Evolutionary conservation across 805 yeast genomes (phyloP).

Genomic region (Yarrowia alimentaria): DNA sequence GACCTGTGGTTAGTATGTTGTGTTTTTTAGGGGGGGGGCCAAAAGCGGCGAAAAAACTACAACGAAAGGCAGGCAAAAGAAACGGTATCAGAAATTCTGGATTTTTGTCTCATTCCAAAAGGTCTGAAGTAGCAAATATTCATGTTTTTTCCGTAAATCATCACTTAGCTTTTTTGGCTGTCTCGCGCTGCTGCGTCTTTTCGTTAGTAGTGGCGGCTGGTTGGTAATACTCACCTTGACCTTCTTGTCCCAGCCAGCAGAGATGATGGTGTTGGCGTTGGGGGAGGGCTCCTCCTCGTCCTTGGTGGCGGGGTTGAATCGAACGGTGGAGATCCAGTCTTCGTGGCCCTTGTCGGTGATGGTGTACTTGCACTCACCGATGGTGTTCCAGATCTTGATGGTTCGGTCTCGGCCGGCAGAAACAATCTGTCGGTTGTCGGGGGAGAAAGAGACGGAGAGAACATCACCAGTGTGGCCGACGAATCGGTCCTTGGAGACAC

Average conservation of each 20-base stretch:
- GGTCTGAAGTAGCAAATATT: slow-evolving; percentile 99
- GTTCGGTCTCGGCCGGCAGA: slow-evolving; percentile 99
- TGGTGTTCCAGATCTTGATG: slow-evolving; percentile 98
- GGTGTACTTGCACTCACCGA: slow-evolving; percentile 95
- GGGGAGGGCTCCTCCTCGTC: slow-evolving; percentile 38
- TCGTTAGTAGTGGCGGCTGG: not conserved
- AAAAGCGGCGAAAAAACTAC: not conserved
- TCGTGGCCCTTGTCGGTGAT: slow-evolving; percentile 77
- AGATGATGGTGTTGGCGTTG: slow-evolving; percentile 70
- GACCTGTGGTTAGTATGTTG: slow-evolving; percentile 54
- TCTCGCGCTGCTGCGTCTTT: not conserved
- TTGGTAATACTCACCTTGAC: slow-evolving; percentile 82
- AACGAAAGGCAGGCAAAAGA: slow-evolving; percentile 5
- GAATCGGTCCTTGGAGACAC: slow-evolving; percentile 90
- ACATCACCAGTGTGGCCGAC: slow-evolving; percentile 98
- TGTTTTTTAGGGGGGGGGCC: no score
- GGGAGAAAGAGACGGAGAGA: slow-evolving; percentile 92
- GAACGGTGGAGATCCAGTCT: slow-evolving; percentile 99
- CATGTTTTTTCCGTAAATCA: slow-evolving; percentile 22
- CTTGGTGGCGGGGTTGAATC: slow-evolving; percentile 76
- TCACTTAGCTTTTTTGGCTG: not conserved
- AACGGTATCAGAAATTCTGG: slow-evolving; percentile 5
- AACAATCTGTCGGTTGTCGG: slow-evolving; percentile 95
- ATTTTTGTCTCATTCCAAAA: slow-evolving; percentile 88
- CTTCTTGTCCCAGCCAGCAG: slow-evolving; percentile 98